These are phyloP conservation scores for Candida montana DNA, from an alignment of 805 yeast species.

Conservation along the genomic window DNA sequence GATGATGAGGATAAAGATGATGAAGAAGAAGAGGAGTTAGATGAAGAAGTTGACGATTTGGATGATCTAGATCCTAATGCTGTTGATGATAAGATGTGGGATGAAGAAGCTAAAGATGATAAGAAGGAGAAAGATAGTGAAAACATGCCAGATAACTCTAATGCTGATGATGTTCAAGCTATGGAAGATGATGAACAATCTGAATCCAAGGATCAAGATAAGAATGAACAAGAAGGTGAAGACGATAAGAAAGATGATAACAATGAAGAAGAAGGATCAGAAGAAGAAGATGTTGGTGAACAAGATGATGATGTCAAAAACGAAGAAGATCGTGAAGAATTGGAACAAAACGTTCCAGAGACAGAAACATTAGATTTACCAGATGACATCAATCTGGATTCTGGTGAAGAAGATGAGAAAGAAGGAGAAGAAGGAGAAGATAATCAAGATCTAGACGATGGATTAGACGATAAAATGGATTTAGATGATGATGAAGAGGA, in stretches of 20 bases:
- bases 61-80: conserved; percentile 93
- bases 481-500: conserved; percentile 40
- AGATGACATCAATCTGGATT: conserved; percentile 85
- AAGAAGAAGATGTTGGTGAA: conserved; percentile 72
- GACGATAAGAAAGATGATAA: conserved; percentile 57
- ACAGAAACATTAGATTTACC: conserved; percentile 85
- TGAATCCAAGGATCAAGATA: conserved; percentile 30
- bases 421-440: conserved; percentile 37
- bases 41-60: conserved; percentile 84
- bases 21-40: conserved; percentile 61
- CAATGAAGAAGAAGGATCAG: conserved; percentile 49
- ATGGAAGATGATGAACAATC: conserved; percentile 32
- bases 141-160: conserved; percentile 51
- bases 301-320: conserved; percentile 74
- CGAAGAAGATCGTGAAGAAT: conserved; percentile 54
- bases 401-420: conserved; percentile 57
- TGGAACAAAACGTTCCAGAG: conserved; percentile 76
- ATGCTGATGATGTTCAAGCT: conserved; percentile 40
- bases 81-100: conserved; percentile 97
- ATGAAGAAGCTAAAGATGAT: conserved; percentile 76
- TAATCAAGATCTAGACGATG: conserved; percentile 29
- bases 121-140: conserved; percentile 82
- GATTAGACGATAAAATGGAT: conserved; percentile 35
- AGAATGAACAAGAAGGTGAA: conserved; percentile 26
- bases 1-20: conserved; percentile 49